phyloP scores from a whole-genome alignment of 2,329 filamentous ascomycete species.

The Cladophialophora exuberans region DNA sequence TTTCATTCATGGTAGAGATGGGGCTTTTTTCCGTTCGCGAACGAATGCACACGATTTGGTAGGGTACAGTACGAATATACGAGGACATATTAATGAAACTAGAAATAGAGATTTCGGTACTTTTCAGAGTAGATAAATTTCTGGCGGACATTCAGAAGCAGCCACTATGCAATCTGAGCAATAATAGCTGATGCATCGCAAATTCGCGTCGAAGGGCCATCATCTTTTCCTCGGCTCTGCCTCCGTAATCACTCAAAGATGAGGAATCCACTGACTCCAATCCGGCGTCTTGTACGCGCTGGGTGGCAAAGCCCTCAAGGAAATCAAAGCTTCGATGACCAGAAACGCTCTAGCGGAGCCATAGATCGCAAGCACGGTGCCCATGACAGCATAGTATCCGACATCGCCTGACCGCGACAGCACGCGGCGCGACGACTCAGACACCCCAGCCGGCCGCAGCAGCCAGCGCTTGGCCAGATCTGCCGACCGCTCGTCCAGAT shows the following conservation, averaged over 20 bases:
- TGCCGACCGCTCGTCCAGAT: background rate
- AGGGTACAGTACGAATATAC: background rate
- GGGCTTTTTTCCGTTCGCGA: background rate
- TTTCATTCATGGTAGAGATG: too few species aligned
- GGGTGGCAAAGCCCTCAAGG: background rate
- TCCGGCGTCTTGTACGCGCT: constrained; percentile 10
- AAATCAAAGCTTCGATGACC: constrained; percentile 10
- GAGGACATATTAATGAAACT: background rate
- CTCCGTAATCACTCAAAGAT: background rate
- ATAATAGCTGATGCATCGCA: background rate
- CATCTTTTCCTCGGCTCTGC: too few species aligned
- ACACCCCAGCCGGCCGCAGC: background rate
- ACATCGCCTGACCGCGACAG: background rate
- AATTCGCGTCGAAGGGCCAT: background rate
- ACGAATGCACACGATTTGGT: background rate
- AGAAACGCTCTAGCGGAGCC: background rate
- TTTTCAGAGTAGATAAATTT: background rate
- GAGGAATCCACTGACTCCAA: constrained; percentile 9
- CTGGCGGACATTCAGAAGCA: background rate
- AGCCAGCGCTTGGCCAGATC: background rate
- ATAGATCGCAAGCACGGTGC: background rate
- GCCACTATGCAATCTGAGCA: background rate
- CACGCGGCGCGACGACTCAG: constrained; percentile 1
- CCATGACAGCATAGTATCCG: background rate
- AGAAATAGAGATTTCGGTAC: background rate